Conservation (phyloP, 2,329 filamentous ascomycete species). For the Ophidiomyces ophidiicola region DNA sequence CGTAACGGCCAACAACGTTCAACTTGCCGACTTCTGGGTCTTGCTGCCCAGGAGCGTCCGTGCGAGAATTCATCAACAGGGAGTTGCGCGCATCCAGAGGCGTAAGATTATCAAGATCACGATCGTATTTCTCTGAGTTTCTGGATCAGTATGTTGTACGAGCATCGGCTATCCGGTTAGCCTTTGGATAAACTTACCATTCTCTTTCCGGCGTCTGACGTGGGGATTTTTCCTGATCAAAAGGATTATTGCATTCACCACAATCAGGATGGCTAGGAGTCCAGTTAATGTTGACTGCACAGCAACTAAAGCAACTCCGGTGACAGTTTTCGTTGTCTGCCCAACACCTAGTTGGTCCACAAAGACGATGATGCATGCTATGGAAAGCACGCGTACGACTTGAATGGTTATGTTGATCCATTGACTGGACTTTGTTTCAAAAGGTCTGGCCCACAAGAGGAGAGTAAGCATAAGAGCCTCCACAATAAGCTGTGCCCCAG, state of each 20-base stretch:
- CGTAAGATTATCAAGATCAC: constrained; percentile 70
- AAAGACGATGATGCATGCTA: constrained; percentile 80
- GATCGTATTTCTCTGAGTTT: constrained; percentile 66
- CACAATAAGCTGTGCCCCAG: constrained; percentile 64
- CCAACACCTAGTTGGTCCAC: constrained; percentile 83
- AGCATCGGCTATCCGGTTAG: no score
- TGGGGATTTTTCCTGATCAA: constrained; percentile 84
- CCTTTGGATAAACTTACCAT: constrained; percentile 60
- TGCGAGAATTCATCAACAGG: constrained; percentile 56
- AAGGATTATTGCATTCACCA: constrained; percentile 72
- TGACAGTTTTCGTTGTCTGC: constrained; percentile 87
- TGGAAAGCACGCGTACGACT: constrained; percentile 74
- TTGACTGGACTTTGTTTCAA: constrained; percentile 73
- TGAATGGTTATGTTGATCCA: constrained; percentile 91
- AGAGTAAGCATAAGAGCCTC: constrained; percentile 68
- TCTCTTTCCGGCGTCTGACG: constrained; percentile 73
- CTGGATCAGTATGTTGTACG: no score
- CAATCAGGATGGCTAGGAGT: constrained; percentile 72
- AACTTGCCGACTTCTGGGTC: constrained; percentile 29
- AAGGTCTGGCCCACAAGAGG: constrained; percentile 75
- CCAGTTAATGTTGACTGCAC: constrained; percentile 76
- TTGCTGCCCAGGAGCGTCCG: constrained; percentile 21
- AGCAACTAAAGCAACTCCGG: constrained; percentile 84
- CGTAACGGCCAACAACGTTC: constrained; percentile 31
- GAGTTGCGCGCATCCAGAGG: constrained; percentile 79